A percentile compares a stretch with the other conserved stretches of the same genome.
Conservation (phyloP, 139 green algal species). For the Chlamydomonas sphaeroides region DNA sequence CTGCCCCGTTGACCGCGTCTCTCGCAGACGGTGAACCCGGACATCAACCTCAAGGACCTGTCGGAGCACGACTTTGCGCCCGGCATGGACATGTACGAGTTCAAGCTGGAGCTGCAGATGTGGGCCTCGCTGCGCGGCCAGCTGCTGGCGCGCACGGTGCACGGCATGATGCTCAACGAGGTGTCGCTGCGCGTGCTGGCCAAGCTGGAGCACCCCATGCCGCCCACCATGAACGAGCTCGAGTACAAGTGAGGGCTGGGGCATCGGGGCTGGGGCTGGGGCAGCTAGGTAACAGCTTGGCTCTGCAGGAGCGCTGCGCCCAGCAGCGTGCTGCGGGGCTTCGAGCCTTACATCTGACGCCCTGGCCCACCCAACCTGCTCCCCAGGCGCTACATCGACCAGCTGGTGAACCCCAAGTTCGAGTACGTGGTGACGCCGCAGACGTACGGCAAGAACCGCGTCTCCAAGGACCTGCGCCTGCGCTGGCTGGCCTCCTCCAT, state of each 20-base stretch:
- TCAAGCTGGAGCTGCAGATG: slow-evolving; percentile 62
- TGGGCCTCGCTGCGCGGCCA: slow-evolving; percentile 89
- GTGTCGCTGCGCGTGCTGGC: slow-evolving; percentile 60
- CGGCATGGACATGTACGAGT: slow-evolving; percentile 39
- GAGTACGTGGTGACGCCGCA: slow-evolving; percentile 59
- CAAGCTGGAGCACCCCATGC: slow-evolving; percentile 54
- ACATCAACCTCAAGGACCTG: slow-evolving; percentile 49
- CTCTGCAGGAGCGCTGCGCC: too few species aligned
- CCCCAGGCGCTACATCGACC: slow-evolving; percentile 39
- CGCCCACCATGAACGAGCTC: slow-evolving; percentile 43
- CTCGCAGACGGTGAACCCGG: slow-evolving; percentile 34
- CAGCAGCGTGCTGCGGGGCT: too few species aligned
- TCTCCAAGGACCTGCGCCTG: slow-evolving; percentile 50
- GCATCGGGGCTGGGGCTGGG: too few species aligned
- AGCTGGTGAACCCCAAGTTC: slow-evolving; percentile 48
- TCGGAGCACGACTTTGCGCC: slow-evolving; percentile 55
- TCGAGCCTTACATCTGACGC: too few species aligned
- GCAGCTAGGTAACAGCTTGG: too few species aligned
- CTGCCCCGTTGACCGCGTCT: background rate
- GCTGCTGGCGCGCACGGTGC: slow-evolving; percentile 72
- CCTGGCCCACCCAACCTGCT: too few species aligned
- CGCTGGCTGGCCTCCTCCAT: slow-evolving; percentile 57
- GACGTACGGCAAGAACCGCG: slow-evolving; percentile 54
- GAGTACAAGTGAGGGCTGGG: slow-evolving; percentile 47
- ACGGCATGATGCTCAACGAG: slow-evolving; percentile 83